These are phyloP conservation scores for Alternaria brassicae DNA, from an alignment of 2,329 filamentous ascomycete genomes.

Conservation along the genomic window DNA sequence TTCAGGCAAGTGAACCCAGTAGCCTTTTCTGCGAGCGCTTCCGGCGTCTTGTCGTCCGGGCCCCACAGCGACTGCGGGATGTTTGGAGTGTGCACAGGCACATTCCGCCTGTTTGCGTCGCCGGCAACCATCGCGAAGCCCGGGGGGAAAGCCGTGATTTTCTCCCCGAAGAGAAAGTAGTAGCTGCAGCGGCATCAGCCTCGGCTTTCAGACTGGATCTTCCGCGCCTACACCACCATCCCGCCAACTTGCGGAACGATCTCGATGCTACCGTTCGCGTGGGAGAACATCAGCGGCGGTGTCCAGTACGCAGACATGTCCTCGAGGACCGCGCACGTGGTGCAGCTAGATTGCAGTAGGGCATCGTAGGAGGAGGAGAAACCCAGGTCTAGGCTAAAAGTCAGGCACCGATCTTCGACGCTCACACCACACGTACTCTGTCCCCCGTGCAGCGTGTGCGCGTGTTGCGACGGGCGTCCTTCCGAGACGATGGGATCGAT, in stretches of 20 bases:
- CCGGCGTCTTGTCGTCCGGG: conserved; percentile 12
- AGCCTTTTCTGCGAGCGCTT: conserved; percentile 21
- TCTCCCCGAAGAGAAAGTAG: conserved; percentile 74
- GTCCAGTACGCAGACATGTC: conserved; percentile 90
- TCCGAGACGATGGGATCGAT: conserved; percentile 80
- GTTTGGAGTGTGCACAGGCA: conserved; percentile 53
- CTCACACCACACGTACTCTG: conserved; percentile 62
- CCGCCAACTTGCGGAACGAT: conserved; percentile 78
- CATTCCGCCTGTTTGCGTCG: conserved; percentile 71
- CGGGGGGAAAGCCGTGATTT: conserved; percentile 74
- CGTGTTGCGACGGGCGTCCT: conserved; percentile 67
- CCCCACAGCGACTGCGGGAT: conserved; percentile 11
- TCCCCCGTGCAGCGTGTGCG: conserved; percentile 70
- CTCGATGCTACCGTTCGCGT: conserved; percentile 70
- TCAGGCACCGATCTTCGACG: conserved; percentile 37
- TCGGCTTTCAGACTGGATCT: conserved; percentile 13
- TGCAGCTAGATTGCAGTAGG: conserved; percentile 70
- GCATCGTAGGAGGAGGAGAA: conserved; percentile 2
- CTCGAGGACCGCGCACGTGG: conserved; percentile 78
- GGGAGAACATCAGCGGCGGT: conserved; percentile 78
- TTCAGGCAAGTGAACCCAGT: conserved; percentile 23
- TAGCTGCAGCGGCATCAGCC: conserved; percentile 62
- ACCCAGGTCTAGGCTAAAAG: conserved; percentile 26
- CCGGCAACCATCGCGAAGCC: conserved; percentile 86
- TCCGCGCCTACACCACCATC: conserved; percentile 77